A percentile compares a stretch with the other conserved stretches of the same genome.
phyloP scores from a whole-genome alignment of 73 alveolate species.

The Tetrahymena thermophila region DNA sequence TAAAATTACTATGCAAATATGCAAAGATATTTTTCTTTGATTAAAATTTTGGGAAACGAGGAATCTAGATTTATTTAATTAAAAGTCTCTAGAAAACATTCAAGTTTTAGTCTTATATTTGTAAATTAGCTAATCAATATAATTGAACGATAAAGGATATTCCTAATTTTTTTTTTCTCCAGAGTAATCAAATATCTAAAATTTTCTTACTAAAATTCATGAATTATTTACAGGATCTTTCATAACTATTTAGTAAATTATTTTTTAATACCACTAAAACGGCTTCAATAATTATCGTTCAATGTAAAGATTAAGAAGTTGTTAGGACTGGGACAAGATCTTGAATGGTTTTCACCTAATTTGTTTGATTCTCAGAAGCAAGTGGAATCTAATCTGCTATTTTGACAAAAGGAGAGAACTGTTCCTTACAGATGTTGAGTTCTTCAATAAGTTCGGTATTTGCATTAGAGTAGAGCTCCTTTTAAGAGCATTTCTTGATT shows the following conservation, averaged over 20 bases:
- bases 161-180: neutral
- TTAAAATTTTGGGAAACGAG: neutral
- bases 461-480: neutral
- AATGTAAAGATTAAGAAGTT: neutral
- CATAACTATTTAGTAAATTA: too few relatives aligned
- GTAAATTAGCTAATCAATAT: too few relatives aligned
- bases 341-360: neutral
- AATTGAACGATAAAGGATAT: neutral
- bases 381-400: neutral
- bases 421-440: neutral
- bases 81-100: too few relatives aligned
- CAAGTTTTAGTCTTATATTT: too few relatives aligned
- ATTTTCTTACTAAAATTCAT: neutral
- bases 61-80: neutral
- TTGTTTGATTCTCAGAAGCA: neutral
- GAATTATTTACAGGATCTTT: neutral
- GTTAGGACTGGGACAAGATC: neutral
- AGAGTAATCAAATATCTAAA: neutral
- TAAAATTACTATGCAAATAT: neutral
- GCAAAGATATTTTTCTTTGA: neutral
- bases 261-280: too few relatives aligned
- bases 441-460: neutral
- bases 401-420: neutral
- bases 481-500: neutral
- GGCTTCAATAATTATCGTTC: neutral